These are phyloP conservation scores for Russula abietina DNA, from an alignment of 768 basidiomycete genomes.

Conservation along the genomic window DNA sequence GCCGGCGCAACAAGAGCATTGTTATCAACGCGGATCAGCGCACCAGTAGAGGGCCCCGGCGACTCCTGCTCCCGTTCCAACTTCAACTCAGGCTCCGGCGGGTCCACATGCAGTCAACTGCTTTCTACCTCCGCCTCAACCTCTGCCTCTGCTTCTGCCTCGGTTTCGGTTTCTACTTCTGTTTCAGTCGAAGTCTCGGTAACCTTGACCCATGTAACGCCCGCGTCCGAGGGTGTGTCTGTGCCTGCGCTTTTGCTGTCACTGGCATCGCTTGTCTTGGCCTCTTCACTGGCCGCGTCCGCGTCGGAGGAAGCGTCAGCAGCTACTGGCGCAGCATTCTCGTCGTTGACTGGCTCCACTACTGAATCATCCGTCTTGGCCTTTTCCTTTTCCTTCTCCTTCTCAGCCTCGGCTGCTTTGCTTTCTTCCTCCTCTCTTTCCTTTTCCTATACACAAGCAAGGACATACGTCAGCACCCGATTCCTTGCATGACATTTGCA, in stretches of 20 bases:
- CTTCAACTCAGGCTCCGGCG: slow-evolving; percentile 17
- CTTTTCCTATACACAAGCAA: slow-evolving; percentile 47
- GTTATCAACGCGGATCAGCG: slow-evolving; percentile 2
- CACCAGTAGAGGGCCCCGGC: background rate
- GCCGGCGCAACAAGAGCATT: slow-evolving; percentile 7
- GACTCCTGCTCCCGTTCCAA: background rate
- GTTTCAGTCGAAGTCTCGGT: slow-evolving; percentile 10
- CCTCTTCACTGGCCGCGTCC: slow-evolving; percentile 38
- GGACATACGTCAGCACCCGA: background rate
- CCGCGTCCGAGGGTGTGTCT: slow-evolving; percentile 16
- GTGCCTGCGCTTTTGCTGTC: slow-evolving; percentile 26
- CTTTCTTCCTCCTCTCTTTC: slow-evolving; percentile 62
- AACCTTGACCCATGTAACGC: slow-evolving; percentile 20
- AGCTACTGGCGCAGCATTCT: slow-evolving; percentile 24
- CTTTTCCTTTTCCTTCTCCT: slow-evolving; percentile 39
- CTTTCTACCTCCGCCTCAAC: background rate
- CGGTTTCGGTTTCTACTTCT: slow-evolving; percentile 3
- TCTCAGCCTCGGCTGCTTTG: slow-evolving; percentile 44
- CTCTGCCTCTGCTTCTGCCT: slow-evolving; percentile 11
- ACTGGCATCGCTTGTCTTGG: slow-evolving; percentile 30
- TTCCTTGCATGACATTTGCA: slow-evolving; percentile 9
- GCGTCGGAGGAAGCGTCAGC: slow-evolving; percentile 27
- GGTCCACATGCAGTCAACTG: slow-evolving; percentile 20
- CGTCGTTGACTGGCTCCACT: slow-evolving; percentile 25
- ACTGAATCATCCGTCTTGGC: slow-evolving; percentile 24